Evolutionary conservation across 768 basidiomycete species (phyloP).

Genomic region (Mycena amicta): DNA sequence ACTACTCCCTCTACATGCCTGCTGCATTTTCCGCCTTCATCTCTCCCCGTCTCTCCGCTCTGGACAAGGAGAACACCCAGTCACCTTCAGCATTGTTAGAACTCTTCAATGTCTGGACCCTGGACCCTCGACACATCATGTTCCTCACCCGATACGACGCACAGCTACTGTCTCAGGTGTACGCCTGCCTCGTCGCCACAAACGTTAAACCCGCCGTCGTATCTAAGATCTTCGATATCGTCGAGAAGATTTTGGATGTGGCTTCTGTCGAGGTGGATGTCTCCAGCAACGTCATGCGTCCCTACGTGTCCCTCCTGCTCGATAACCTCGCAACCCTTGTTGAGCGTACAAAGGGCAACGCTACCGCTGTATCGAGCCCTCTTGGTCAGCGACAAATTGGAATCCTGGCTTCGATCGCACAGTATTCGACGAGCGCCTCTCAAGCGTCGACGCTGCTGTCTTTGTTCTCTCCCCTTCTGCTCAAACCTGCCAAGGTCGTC

Average conservation of each 20-base stretch:
- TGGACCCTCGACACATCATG: conserved; percentile 52
- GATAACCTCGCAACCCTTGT: conserved; percentile 71
- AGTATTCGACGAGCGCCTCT: conserved; percentile 63
- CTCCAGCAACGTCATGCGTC: conserved; percentile 60
- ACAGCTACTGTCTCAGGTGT: conserved; percentile 73
- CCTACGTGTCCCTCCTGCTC: conserved; percentile 72
- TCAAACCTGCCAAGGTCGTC: conserved; percentile 72
- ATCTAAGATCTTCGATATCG: conserved; percentile 79
- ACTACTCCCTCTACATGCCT: conserved; percentile 73
- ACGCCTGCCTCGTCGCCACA: conserved; percentile 76
- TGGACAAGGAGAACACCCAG: conserved; percentile 89
- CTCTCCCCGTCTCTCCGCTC: conserved; percentile 72
- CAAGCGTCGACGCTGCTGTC: conserved; percentile 76
- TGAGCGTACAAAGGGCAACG: conserved; percentile 56
- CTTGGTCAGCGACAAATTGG: conserved; percentile 81
- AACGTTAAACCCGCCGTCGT: conserved; percentile 89
- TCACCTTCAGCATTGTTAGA: conserved; percentile 88
- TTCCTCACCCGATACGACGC: conserved; percentile 74
- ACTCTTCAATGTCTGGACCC: conserved; percentile 79
- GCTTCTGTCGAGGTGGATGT: conserved; percentile 54
- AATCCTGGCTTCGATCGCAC: conserved; percentile 80
- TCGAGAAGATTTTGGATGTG: conserved; percentile 66
- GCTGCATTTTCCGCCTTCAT: conserved; percentile 73
- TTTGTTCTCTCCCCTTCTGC: conserved; percentile 79
- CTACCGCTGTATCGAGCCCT: conserved; percentile 53